Base-by-base conservation (phyloP, 2,329 filamentous ascomycete species). In the Pseudocercospora fijiensis region DNA sequence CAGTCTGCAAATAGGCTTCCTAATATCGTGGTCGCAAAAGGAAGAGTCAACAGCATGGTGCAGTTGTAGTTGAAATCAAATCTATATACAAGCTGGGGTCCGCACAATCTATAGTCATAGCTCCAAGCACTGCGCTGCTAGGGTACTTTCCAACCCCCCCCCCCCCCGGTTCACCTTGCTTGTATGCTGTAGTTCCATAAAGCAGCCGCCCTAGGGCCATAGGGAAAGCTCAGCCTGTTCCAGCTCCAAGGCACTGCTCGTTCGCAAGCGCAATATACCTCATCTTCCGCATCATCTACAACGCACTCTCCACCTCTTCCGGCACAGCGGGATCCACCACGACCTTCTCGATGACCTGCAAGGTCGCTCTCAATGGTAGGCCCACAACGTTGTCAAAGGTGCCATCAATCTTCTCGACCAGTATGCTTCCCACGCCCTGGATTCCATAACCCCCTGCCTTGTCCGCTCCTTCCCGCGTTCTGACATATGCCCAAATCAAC, bases 391-490 rank as follows among this genome's bases (percentile, higher is more conserved):
- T 98, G 81, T 99, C 95, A 72, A 92, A 91, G 60, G 87, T 88
- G 10, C 95, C 95, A 68, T 96, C 91, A 68, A 99, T 90, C 77
- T 85, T 89, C 76, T 97, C 92, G 11, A 99, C 88, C 62, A 99
- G 78, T 75, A 97, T 88, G 8, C 90, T 89, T 1, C 91, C 95
- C 10, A 94, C 82, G 0, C 94, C 95, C 78, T 99, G 95, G 59
- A 99, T 86, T 1, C 92, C 95, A 77, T 99, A 99, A 0, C 95
- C 95, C 1, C 95, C 95, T 0, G 95, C 95, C 82, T 98, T 99
- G 78, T 98, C 95, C 10, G 87, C 92, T 1, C 95, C 95, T 81
- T 99, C 95, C 61, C 94, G 84, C 22, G 94, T 97, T 73, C 83
- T 85, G 63, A 93, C 89, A 75, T 93, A 93, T 59, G 85, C 85